Conservation (phyloP, 164 flowering plant species). For the Annona cherimola region DNA sequence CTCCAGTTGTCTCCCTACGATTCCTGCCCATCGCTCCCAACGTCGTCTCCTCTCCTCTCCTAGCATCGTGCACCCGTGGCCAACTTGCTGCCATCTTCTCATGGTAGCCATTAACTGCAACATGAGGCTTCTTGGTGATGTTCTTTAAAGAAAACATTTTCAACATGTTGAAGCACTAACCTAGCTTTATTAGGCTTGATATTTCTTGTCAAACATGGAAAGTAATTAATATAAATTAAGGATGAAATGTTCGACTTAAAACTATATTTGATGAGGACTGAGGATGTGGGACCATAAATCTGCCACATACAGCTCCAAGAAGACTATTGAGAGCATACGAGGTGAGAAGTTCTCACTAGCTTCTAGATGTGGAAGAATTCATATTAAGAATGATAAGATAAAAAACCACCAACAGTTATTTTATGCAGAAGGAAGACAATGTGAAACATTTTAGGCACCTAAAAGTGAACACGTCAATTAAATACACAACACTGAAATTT, state of each 20-base stretch:
- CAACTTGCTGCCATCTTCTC: too few relatives aligned
- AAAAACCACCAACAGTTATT: too few relatives aligned
- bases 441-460: too few relatives aligned
- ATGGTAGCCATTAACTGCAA: too few relatives aligned
- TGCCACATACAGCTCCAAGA: conserved; percentile 75
- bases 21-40: too few relatives aligned
- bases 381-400: too few relatives aligned
- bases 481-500: too few relatives aligned
- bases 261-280: neutral
- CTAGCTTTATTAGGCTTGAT: conserved; percentile 69
- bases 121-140: conserved; percentile 48
- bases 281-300: conserved; percentile 32
- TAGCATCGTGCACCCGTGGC: too few relatives aligned
- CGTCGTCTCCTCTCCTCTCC: too few relatives aligned
- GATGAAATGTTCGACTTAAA: neutral
- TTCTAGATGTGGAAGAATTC: conserved; percentile 62
- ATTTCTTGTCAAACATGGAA: conserved; percentile 52
- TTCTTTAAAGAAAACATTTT: conserved; percentile 59
- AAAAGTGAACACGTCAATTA: too few relatives aligned
- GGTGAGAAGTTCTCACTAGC: conserved; percentile 59
- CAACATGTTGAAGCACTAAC: conserved; percentile 59
- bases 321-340: conserved; percentile 68
- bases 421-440: too few relatives aligned
- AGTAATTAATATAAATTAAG: neutral
- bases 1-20: too few relatives aligned